phyloP scores from a whole-genome alignment of 257 asterid species.

The Solanum tarapatanum region DNA sequence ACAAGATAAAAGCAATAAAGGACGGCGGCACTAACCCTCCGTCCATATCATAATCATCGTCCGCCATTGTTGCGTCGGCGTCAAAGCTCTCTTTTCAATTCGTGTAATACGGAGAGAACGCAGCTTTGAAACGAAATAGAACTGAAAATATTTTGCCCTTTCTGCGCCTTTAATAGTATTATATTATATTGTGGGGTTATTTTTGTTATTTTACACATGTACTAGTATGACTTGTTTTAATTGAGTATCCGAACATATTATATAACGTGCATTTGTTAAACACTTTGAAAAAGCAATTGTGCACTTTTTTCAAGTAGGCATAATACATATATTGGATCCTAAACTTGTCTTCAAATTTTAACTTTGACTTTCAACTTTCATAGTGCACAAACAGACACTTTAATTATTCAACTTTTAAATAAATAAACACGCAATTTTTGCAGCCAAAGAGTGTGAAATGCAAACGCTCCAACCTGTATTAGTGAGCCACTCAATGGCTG shows the following conservation, averaged over 20 bases:
- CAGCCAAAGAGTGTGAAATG: too few relatives aligned
- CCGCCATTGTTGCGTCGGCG: conserved; percentile 42
- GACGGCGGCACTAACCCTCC: conserved; percentile 34
- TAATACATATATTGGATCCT: too few relatives aligned
- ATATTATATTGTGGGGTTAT: neutral
- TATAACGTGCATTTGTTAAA: neutral
- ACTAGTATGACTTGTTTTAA: too few relatives aligned
- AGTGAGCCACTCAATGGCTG: too few relatives aligned
- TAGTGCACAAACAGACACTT: too few relatives aligned
- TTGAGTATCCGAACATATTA: neutral
- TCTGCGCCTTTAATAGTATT: neutral
- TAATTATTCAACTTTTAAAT: too few relatives aligned
- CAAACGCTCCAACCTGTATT: too few relatives aligned
- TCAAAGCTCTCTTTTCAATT: neutral
- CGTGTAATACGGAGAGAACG: neutral
- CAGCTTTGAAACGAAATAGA: neutral
- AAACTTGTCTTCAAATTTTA: too few relatives aligned
- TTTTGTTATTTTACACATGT: neutral
- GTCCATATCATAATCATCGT: conserved; percentile 88
- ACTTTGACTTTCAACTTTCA: too few relatives aligned
- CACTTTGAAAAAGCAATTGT: neutral
- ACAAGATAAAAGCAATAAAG: neutral
- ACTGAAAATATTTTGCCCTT: neutral
- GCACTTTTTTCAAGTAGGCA: too few relatives aligned
- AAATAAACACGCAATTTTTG: too few relatives aligned